Evolutionary conservation across 805 yeast species (phyloP).

Genomic region (Wickerhamiella lipophila): DNA sequence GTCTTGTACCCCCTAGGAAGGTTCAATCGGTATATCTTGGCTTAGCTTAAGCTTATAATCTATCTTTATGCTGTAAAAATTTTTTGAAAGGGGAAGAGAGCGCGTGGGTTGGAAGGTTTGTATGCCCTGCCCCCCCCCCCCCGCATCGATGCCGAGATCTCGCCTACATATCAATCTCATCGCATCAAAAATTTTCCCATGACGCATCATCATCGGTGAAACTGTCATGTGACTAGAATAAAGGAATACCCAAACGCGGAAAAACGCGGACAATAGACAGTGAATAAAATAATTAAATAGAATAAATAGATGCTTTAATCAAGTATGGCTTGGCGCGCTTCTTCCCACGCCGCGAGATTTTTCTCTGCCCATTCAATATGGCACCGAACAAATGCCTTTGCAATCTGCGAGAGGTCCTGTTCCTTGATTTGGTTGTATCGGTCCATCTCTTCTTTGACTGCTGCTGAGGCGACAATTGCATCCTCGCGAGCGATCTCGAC

Average conservation of each 20-base stretch:
- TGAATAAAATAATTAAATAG: not conserved
- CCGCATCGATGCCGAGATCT: not conserved
- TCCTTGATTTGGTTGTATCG: slow-evolving; percentile 40
- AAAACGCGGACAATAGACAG: not conserved
- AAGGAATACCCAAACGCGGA: too few species aligned
- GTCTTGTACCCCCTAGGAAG: too few species aligned
- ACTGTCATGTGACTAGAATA: not conserved
- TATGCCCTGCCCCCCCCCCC: too few species aligned
- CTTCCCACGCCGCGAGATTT: slow-evolving; percentile 56
- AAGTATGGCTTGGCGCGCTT: slow-evolving; percentile 32
- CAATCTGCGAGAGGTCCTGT: slow-evolving; percentile 39
- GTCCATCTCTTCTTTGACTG: slow-evolving; percentile 32
- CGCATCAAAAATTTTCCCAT: slow-evolving; percentile 2
- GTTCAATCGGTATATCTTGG: too few species aligned
- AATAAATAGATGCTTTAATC: slow-evolving; percentile 10
- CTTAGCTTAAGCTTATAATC: too few species aligned
- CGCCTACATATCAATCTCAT: slow-evolving; percentile 5
- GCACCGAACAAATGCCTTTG: slow-evolving; percentile 41
- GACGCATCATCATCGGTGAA: not conserved
- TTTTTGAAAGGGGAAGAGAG: too few species aligned
- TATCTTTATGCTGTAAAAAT: too few species aligned
- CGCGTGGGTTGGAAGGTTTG: too few species aligned
- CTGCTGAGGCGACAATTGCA: slow-evolving; percentile 36
- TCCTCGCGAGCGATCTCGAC: slow-evolving; percentile 43
- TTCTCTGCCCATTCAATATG: slow-evolving; percentile 55